Evolutionary conservation across 805 yeast genomes (phyloP).

Genomic region (Hanseniaspora guilliermondii): DNA sequence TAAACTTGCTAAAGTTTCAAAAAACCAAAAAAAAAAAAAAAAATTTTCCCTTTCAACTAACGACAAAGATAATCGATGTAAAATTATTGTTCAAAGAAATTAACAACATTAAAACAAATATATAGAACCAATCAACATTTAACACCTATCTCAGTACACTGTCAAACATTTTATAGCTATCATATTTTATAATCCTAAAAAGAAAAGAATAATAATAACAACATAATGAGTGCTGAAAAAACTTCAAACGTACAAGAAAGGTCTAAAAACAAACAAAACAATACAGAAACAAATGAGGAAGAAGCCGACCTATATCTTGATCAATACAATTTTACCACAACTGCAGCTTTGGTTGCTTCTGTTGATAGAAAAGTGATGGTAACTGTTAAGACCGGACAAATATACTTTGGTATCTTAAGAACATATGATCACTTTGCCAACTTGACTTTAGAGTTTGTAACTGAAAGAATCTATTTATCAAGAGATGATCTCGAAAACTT

Average conservation of each 20-base stretch:
- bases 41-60: neutral
- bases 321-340: conserved; percentile 73
- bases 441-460: conserved; percentile 79
- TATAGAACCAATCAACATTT: no score
- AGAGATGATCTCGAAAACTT: conserved; percentile 27
- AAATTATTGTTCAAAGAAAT: no score
- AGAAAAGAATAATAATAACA: no score
- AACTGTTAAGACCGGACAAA: conserved; percentile 77
- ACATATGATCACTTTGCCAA: conserved; percentile 94
- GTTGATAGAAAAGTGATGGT: conserved; percentile 75
- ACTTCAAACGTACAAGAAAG: neutral
- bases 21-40: neutral
- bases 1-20: no score
- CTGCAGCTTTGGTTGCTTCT: conserved; percentile 81
- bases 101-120: no score
- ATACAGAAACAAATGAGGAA: conserved; percentile 25
- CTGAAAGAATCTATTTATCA: conserved; percentile 65
- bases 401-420: conserved; percentile 75
- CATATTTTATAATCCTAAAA: neutral
- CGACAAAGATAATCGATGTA: no score
- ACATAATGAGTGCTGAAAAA: neutral
- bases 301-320: conserved; percentile 55
- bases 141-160: neutral
- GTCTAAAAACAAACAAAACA: neutral
- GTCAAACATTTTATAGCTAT: no score